Percentiles rank a stretch among this genome's conserved stretches.
Conservation (phyloP, 2,329 filamentous ascomycete species). For the Tolypocladium nubicola region DNA sequence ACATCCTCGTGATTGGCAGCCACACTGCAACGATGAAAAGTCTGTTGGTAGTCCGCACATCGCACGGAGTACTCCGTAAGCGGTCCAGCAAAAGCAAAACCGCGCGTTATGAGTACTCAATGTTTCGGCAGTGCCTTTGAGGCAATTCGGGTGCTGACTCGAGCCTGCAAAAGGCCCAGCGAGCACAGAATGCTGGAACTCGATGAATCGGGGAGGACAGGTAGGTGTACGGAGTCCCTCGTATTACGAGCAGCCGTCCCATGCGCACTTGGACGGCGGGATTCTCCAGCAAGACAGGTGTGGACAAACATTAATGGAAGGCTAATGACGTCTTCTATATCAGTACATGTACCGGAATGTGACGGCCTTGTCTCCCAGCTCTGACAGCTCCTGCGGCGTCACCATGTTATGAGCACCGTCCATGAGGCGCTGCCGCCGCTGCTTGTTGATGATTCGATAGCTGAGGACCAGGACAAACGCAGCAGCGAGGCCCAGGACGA, state of each 20-base stretch:
- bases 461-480: slow-evolving; percentile 31
- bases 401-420: slow-evolving; percentile 17
- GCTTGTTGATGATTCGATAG: slow-evolving; percentile 50
- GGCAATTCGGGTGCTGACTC: not conserved
- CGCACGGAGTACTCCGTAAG: not conserved
- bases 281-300: not conserved
- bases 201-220: not conserved
- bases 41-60: not conserved
- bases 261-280: not conserved
- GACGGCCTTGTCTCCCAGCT: slow-evolving; percentile 46
- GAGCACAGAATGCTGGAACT: not conserved
- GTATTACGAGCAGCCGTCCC: not conserved
- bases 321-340: not conserved
- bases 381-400: slow-evolving; percentile 36
- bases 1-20: not conserved
- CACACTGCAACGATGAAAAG: not conserved
- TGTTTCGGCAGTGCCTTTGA: not conserved
- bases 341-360: slow-evolving; percentile 49
- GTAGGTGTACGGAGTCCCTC: not conserved
- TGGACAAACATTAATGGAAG: not conserved
- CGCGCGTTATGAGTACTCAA: not conserved
- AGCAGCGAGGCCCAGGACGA: slow-evolving; percentile 32
- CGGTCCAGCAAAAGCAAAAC: not conserved
- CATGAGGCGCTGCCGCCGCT: slow-evolving; percentile 34
- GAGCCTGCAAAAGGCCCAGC: not conserved